Evolutionary conservation across 306 rosid genomes (phyloP).

Genomic region (Malus fusca): DNA sequence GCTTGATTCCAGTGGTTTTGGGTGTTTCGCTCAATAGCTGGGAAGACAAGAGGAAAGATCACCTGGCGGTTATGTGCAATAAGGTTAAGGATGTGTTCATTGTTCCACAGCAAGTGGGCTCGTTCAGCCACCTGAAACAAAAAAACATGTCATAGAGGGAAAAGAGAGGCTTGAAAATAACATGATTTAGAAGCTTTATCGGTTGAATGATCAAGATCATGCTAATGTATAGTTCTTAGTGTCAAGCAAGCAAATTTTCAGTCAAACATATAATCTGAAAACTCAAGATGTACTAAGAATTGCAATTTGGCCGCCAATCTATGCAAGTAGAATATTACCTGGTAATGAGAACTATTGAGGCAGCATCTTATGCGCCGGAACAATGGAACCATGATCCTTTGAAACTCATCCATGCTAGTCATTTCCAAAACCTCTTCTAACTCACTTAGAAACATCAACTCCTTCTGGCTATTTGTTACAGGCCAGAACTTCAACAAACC

Average conservation of each 20-base stretch:
- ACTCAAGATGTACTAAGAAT: background rate
- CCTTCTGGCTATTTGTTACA: constrained; percentile 91
- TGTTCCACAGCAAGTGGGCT: constrained; percentile 94
- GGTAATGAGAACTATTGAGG: constrained; percentile 84
- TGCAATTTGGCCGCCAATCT: background rate
- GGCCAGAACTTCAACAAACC: constrained; percentile 97
- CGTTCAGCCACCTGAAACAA: constrained; percentile 79
- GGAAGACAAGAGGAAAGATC: constrained; percentile 75
- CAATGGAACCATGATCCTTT: constrained; percentile 73
- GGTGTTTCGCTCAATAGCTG: constrained; percentile 75
- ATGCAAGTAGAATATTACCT: constrained; percentile 41
- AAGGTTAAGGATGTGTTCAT: constrained; percentile 74
- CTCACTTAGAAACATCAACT: constrained; percentile 94
- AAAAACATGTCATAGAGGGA: background rate
- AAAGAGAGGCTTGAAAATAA: background rate
- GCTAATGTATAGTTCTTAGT: background rate
- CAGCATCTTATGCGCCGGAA: constrained; percentile 68
- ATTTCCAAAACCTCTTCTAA: constrained; percentile 91
- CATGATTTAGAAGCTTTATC: background rate
- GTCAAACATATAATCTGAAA: background rate
- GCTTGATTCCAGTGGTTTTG: constrained; percentile 93
- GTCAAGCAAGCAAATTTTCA: background rate
- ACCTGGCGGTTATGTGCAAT: constrained; percentile 72
- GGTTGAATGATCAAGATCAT: background rate
- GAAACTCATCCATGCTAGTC: constrained; percentile 81